Base-by-base conservation (phyloP, 768 basidiomycete species). In the Tephrocybe sp. region DNA sequence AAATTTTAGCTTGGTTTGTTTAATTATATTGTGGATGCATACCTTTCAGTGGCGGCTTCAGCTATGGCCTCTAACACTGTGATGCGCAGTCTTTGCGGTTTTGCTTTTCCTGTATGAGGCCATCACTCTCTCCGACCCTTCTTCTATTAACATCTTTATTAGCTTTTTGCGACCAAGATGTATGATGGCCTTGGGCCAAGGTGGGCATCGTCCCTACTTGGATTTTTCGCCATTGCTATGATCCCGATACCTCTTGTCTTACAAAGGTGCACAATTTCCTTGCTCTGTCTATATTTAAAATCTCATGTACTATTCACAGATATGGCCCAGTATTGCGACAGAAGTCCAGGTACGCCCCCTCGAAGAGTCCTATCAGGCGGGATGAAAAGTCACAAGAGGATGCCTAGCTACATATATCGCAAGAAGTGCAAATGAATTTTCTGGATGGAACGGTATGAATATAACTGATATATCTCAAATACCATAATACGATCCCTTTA, bases 21-120 rank as follows among this genome's bases (percentile, higher is more conserved):
- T 54, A 84, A 80, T 54, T 86, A 86, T 56, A 76, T 83, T 28
- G 76, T 86, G 34, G 84, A 85, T 62, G 72, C 78, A 3, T 85
- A 84, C 56, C 63, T 80, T 18, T 61, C 70, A 49, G 69, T 75
- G 4, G 76, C 83, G 7, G 82, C 83, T 1, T 80, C 80, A 9
- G 83, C 82, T 1, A 64, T 85, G 9, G 77, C 84, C 1, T 71
- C 74, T 2, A 78, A 61, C 44, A 81, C 78, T 0, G 76, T 84
- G 13, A 60, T 76, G 2, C 75, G 81, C 15, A 82, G 79, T 55
- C 52, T 77, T 8, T 77, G 76, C 41, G 83, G 80, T 26, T 78
- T 79, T 21, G 72, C 61, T 5, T 80, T 81, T 52, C 80, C 78
- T 18, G 72, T 75, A 53, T n/a, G 36, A 18, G n/a, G 60, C 56